Percentiles rank a stretch among this genome's conserved stretches.
These are phyloP conservation scores for Heterobasidion annosum DNA, from an alignment of 1,284 basidiomycete genomes.

Conservation along the genomic window DNA sequence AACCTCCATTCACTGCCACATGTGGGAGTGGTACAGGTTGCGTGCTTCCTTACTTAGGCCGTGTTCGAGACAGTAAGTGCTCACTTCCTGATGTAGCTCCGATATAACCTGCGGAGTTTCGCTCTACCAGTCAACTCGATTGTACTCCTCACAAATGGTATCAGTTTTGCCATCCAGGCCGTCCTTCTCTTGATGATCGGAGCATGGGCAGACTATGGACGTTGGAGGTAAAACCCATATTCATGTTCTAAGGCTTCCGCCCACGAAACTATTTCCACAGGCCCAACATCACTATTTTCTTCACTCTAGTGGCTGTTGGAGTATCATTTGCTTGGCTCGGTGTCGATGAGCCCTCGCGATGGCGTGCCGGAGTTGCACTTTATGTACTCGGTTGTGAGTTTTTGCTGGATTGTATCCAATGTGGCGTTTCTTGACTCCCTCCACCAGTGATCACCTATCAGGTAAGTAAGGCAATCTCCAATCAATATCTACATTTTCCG, in stretches of 20 bases:
- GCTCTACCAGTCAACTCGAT: constrained; percentile 59
- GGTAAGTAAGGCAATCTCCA: constrained; percentile 19
- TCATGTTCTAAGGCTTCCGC: background rate
- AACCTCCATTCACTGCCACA: constrained; percentile 40
- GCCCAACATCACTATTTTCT: constrained; percentile 73
- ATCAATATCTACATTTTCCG: background rate
- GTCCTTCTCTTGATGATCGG: constrained; percentile 56
- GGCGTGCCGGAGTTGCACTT: constrained; percentile 61
- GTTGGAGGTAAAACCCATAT: constrained; percentile 44
- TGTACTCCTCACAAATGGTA: constrained; percentile 67
- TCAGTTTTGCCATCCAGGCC: constrained; percentile 67
- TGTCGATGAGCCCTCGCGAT: constrained; percentile 54
- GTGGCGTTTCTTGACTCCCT: background rate
- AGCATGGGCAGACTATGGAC: constrained; percentile 73
- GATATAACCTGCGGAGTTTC: background rate
- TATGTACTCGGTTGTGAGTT: constrained; percentile 70
- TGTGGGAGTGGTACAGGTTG: constrained; percentile 44
- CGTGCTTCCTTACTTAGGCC: constrained; percentile 61
- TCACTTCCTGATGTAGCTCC: background rate
- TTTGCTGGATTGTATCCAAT: background rate
- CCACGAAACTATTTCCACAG: constrained; percentile 18
- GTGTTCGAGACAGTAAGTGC: constrained; percentile 46
- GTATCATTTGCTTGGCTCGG: constrained; percentile 76
- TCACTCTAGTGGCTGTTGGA: constrained; percentile 57
- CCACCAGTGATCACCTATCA: constrained; percentile 68